Evolutionary conservation across 306 rosid genomes (phyloP), one percentile per base, ranked within the genome.

Genomic region (Trifolium dubium): DNA sequence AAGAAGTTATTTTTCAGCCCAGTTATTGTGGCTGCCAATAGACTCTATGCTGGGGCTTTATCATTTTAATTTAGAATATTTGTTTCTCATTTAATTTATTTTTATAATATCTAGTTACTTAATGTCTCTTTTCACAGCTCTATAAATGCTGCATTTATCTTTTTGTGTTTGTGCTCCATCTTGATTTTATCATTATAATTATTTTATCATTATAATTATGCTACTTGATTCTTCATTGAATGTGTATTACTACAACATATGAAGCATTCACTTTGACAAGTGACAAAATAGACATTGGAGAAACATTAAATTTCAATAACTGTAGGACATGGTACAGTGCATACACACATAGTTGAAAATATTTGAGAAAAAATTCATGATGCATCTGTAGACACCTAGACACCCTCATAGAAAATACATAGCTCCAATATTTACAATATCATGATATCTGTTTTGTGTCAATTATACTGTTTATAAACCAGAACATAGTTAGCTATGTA

Each of bases 81-180:
- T 49, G 55, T 49, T 49, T 49, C 55, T 49, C 55, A 43, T n/a
- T n/a, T 49, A 49, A 49, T 49, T 49, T 49, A 49, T 49, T 9
- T 49, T 49, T 49, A 49, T 3, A 14, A n/a, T n/a, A 49, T 49
- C 10, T 49, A 14, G 3, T 47, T 47, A 49, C 18, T n/a, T 49
- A 15, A n/a, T 6, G 18, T 17, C 10, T 53, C 30, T 56, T 56
- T 56, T 2, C 34, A 28, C 34, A 28, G 10, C 15, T 10, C 1
- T 8, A 10, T 54, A 53, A 18, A 53, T 17, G 30, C 3, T 17
- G 30, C 3, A 19, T 54, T 54, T 54, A 18, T 54, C 32, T 0
- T 19, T 54, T 54, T 54, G 2, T 54, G 32, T 54, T 54, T 9
- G 0, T 54, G 31, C 61, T 54, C 61, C 13, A 54, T 54, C 32